These are phyloP conservation scores for Neobulgaria alba DNA, from an alignment of 2,329 filamentous ascomycete species.

Conservation along the genomic window DNA sequence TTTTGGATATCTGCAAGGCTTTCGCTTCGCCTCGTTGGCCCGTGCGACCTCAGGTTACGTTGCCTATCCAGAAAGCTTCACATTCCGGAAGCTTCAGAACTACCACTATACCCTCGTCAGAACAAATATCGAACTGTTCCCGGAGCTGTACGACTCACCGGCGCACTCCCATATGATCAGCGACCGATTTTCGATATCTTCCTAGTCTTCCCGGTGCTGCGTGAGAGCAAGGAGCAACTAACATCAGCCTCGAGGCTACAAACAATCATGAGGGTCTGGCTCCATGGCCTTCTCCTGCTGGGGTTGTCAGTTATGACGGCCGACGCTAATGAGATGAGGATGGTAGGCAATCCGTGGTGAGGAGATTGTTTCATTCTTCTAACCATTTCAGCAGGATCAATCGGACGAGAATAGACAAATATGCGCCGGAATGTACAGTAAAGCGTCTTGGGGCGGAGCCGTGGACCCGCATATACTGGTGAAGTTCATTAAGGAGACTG, in stretches of 20 bases:
- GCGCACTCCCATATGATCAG: not conserved
- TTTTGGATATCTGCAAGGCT: not conserved
- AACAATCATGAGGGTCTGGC: conserved; percentile 45
- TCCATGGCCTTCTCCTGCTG: conserved; percentile 41
- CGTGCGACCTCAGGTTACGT: not conserved
- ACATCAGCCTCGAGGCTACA: conserved; percentile 22
- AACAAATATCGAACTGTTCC: too few relatives aligned
- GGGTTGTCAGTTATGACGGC: conserved; percentile 46
- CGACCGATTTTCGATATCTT: not conserved
- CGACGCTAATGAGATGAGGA: conserved; percentile 47
- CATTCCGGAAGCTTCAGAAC: too few relatives aligned
- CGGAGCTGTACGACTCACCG: too few relatives aligned
- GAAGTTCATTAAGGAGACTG: conserved; percentile 60
- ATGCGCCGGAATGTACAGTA: conserved; percentile 90
- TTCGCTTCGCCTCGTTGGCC: not conserved
- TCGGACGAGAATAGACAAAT: conserved; percentile 68
- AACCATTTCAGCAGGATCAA: conserved; percentile 50
- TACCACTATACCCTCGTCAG: too few relatives aligned
- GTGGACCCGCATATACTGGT: conserved; percentile 84
- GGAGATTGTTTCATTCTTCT: conserved; percentile 8
- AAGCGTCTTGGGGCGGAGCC: conserved; percentile 76
- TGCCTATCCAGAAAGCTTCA: not conserved
- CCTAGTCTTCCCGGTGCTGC: not conserved
- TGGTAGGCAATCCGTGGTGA: conserved; percentile 36
- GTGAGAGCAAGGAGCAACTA: not conserved